phyloP scores from a whole-genome alignment of 129 eudicot species.

The Flaveria trinervia region DNA sequence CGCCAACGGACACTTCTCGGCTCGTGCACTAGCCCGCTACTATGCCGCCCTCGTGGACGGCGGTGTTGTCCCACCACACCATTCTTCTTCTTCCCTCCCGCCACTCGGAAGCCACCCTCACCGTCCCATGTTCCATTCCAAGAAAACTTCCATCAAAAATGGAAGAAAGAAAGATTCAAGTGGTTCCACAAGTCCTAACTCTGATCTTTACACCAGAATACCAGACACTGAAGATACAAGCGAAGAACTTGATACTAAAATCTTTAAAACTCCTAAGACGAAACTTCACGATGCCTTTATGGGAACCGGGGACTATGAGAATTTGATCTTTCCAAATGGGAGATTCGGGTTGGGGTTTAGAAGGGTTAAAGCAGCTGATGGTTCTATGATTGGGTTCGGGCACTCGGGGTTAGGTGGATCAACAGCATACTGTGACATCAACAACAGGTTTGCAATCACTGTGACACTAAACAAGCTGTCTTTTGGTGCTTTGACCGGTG shows the following conservation, averaged over 20 bases:
- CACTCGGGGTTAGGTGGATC: slow-evolving; percentile 97
- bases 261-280: slow-evolving; percentile 49
- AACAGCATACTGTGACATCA: slow-evolving; percentile 71
- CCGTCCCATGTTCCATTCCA: slow-evolving; percentile 57
- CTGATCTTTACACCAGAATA: slow-evolving; percentile 42
- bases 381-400: slow-evolving; percentile 75
- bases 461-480: slow-evolving; percentile 82
- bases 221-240: slow-evolving; percentile 34
- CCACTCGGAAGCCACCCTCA: slow-evolving; percentile 88
- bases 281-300: slow-evolving; percentile 78
- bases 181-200: slow-evolving; percentile 13
- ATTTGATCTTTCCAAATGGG: slow-evolving; percentile 55
- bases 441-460: slow-evolving; percentile 74
- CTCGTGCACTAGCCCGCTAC: slow-evolving; percentile 96
- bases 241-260: slow-evolving; percentile 22
- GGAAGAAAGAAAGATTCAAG: slow-evolving; percentile 34
- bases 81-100: slow-evolving; percentile 63
- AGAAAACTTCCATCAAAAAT: slow-evolving; percentile 30
- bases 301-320: slow-evolving; percentile 78
- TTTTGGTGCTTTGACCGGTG: slow-evolving; percentile 66
- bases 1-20: slow-evolving; percentile 89
- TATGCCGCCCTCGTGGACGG: slow-evolving; percentile 81
- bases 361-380: slow-evolving; percentile 58
- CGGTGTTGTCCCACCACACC: slow-evolving; percentile 68
- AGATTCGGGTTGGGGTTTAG: slow-evolving; percentile 83